A percentile compares a stretch with the other conserved stretches of the same genome.
phyloP scores from a whole-genome alignment of 441 rosid species.

The Adansonia grandidieri region DNA sequence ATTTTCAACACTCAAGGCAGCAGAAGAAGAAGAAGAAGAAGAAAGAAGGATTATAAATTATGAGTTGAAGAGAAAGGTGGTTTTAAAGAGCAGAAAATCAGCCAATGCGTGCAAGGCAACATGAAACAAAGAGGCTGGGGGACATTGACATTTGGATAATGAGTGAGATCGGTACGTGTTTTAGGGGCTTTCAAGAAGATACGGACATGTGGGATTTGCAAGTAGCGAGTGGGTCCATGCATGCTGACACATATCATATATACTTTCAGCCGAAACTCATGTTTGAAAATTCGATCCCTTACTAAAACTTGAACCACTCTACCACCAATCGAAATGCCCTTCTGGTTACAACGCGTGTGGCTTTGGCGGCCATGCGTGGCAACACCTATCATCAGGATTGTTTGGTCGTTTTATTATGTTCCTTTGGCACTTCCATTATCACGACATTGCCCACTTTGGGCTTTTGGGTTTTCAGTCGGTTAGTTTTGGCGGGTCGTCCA shows the following conservation, averaged over 20 bases:
- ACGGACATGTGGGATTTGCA: conserved; percentile 59
- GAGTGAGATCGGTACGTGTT: conserved; percentile 75
- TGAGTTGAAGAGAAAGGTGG: conserved; percentile 16
- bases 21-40: background rate
- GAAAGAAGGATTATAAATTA: conserved; percentile 3
- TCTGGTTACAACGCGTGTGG: conserved; percentile 62
- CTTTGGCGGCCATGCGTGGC: conserved; percentile 71
- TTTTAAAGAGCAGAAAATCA: conserved; percentile 21
- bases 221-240: conserved; percentile 52
- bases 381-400: conserved; percentile 71
- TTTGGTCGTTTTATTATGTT: conserved; percentile 26
- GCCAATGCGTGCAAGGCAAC: conserved; percentile 73
- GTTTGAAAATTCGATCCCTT: background rate
- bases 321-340: conserved; percentile 48
- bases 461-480: conserved; percentile 35
- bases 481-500: conserved; percentile 33
- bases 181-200: conserved; percentile 35
- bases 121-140: conserved; percentile 39
- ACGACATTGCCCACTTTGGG: background rate
- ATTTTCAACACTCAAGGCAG: background rate
- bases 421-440: background rate
- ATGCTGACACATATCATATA: conserved; percentile 37
- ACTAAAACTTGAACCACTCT: background rate
- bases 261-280: background rate
- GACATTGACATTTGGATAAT: conserved; percentile 56